Evolutionary conservation across 441 rosid genomes (phyloP), one percentile per base, ranked within the genome.

Genomic region (Pelargonium myrrhifolium): DNA sequence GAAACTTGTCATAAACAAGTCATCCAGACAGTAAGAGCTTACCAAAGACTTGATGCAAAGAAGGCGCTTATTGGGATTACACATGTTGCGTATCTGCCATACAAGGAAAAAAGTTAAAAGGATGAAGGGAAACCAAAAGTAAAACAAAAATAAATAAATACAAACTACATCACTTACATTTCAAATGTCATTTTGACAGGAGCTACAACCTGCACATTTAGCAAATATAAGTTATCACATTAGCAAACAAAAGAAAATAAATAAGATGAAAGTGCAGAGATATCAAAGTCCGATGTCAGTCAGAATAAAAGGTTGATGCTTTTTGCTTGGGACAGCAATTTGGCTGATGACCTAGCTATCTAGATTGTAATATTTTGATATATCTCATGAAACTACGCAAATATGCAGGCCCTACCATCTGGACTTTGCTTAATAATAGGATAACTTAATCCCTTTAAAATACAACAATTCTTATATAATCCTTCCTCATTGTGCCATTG

Each of bases 1-100:
- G 51, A 43, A 43, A 1, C 14, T 43, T 10, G 14, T 20, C 28
- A 20, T n/a, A 62, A 53, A 40, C 47, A 35, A 31, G 40, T 61
- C 39, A 37, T 21, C 55, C 49, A 10, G 22, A 17, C 28, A 59
- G 40, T 66, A 76, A 74, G 78, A 60, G 65, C 87, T 85, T 84
- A 92, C 99, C 99, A 95, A 69, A 92, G 98, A 74, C 99, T 95
- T 64, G 99, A 90, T 64, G 99, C 98, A 80, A 92, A 95, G 83
- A 95, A 95, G 75, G 99, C 98, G 76, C 99, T 95, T 71, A 95
- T 95, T 66, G 99, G 98, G 53, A 77, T 76, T 47, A 95, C 98
- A 77, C 98, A 94, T 14, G 99, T 94, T 39, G 87, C 92, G 66
- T 94, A 94, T 84, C 99, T 94, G 89, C 68, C 51, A 26, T 55